A percentile compares a stretch with the other conserved stretches of the same genome.
Conservation (phyloP, 2,329 filamentous ascomycete genomes). For the Trichophyton verrucosum region DNA sequence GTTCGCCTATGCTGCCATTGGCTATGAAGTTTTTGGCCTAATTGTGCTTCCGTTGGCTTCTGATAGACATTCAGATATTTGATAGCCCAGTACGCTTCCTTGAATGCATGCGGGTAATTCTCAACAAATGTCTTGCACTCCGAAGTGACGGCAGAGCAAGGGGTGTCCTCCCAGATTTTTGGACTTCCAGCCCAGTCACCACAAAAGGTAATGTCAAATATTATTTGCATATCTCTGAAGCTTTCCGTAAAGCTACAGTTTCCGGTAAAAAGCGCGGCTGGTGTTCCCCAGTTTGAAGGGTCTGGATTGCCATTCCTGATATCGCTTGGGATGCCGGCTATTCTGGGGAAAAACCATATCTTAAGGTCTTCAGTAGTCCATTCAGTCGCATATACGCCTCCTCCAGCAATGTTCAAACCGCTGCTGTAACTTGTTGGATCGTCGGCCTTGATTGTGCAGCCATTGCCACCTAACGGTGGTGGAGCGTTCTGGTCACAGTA, state of each 20-base stretch:
- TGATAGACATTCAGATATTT: conserved; percentile 13
- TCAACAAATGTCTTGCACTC: conserved; percentile 12
- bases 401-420: conserved; percentile 40
- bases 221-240: conserved; percentile 32
- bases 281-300: conserved; percentile 34
- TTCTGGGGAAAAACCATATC: conserved; percentile 42
- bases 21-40: not conserved
- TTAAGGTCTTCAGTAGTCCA: conserved; percentile 36
- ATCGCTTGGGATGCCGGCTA: conserved; percentile 31
- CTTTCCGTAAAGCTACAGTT: conserved; percentile 29
- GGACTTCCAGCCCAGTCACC: conserved; percentile 41
- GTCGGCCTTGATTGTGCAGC: conserved; percentile 29
- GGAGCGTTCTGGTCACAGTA: conserved; percentile 39
- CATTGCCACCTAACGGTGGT: conserved; percentile 28
- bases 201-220: conserved; percentile 44
- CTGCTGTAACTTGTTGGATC: conserved; percentile 37
- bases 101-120: conserved; percentile 11
- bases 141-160: conserved; percentile 7
- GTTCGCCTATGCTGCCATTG: not conserved
- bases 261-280: conserved; percentile 34
- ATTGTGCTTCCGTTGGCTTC: not conserved
- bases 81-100: conserved; percentile 11
- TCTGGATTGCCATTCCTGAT: conserved; percentile 34
- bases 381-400: conserved; percentile 41
- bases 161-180: conserved; percentile 7